These are phyloP conservation scores for Sclerotinia borealis DNA, from an alignment of 2,329 filamentous ascomycete species.

Conservation along the genomic window DNA sequence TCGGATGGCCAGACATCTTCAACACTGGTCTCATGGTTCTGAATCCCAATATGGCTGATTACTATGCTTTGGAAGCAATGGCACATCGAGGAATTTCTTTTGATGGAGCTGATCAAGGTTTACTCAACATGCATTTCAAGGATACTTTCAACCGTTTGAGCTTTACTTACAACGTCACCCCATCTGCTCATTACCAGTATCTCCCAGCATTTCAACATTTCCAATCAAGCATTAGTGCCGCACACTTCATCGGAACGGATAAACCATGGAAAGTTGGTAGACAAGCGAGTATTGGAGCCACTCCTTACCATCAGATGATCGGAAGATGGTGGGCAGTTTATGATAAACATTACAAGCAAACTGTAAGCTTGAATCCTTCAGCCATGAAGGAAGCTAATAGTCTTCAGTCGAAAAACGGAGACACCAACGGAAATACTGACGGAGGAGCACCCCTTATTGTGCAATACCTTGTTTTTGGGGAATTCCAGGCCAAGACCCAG, in stretches of 20 bases:
- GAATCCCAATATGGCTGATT: constrained; percentile 79
- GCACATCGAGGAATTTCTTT: constrained; percentile 86
- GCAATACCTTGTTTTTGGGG: constrained; percentile 32
- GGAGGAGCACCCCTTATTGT: constrained; percentile 25
- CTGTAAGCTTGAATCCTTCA: constrained; percentile 35
- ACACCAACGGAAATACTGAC: constrained; percentile 14
- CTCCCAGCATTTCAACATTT: constrained; percentile 91
- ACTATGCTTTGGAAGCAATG: constrained; percentile 76
- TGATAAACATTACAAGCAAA: constrained; percentile 69
- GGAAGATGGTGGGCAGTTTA: constrained; percentile 93
- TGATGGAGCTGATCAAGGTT: constrained; percentile 91
- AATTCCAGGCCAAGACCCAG: constrained; percentile 25
- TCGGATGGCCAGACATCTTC: constrained; percentile 97
- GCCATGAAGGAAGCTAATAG: constrained; percentile 9
- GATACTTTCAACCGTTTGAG: constrained; percentile 78
- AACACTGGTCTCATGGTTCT: constrained; percentile 97
- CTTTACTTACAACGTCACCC: constrained; percentile 96
- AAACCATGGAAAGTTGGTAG: constrained; percentile 81
- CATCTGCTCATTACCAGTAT: constrained; percentile 95
- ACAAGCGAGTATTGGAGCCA: constrained; percentile 45
- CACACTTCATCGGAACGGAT: constrained; percentile 87
- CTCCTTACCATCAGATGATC: constrained; percentile 76
- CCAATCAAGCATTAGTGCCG: constrained; percentile 79
- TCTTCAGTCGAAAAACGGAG: constrained; percentile 23
- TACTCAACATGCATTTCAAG: constrained; percentile 92